Conservation (phyloP, 768 basidiomycete species). For the Pluteus cervinus region DNA sequence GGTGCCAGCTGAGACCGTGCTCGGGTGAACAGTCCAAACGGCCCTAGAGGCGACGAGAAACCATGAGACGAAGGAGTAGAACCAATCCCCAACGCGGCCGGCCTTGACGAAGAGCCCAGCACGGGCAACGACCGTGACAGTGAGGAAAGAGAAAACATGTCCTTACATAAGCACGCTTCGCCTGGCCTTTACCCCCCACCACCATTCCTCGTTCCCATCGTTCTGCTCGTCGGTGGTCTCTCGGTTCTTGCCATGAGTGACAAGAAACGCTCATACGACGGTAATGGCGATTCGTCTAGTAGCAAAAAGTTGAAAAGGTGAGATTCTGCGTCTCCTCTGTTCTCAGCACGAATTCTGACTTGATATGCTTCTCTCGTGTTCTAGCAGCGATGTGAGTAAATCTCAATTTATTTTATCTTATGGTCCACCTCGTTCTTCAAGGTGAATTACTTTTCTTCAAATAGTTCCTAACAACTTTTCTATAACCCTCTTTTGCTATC, state of each 20-base stretch:
- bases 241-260: conserved; percentile 48
- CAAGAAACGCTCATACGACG: conserved; percentile 57
- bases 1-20: conserved; percentile 73
- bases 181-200: neutral
- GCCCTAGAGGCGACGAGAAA: conserved; percentile 21
- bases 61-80: conserved; percentile 13
- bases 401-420: conserved; percentile 13
- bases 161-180: conserved; percentile 4
- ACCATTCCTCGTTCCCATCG: neutral
- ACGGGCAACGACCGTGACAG: conserved; percentile 22
- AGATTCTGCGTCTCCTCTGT: conserved; percentile 14
- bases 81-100: conserved; percentile 11
- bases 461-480: conserved; percentile 51
- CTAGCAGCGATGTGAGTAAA: conserved; percentile 71
- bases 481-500: conserved; percentile 55
- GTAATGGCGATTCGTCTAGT: conserved; percentile 37
- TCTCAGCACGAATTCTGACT: conserved; percentile 8
- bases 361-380: conserved; percentile 12
- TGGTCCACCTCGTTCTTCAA: conserved; percentile 35
- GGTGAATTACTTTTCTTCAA: conserved; percentile 64
- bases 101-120: conserved; percentile 10
- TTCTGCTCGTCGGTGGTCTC: no score
- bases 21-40: conserved; percentile 33
- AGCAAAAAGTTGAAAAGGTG: conserved; percentile 69
- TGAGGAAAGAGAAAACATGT: conserved; percentile 40